phyloP scores from a whole-genome alignment of 768 basidiomycete genomes.

The Albatrellus ellisii region DNA sequence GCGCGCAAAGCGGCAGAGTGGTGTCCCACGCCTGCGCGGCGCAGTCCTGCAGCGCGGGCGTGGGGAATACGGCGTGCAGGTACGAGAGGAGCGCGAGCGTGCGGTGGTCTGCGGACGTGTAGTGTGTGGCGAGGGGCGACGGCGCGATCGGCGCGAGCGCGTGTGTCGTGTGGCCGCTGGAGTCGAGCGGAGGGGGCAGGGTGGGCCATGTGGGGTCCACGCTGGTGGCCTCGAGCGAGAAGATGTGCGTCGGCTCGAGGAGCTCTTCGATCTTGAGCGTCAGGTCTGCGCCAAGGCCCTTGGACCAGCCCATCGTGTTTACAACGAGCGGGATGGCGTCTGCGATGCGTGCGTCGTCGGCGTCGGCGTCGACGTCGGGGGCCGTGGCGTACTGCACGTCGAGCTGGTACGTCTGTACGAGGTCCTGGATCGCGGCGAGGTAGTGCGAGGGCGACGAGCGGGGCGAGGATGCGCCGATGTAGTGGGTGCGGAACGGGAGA shows the following conservation, averaged over 20 bases:
- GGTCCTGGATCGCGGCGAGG: constrained; percentile 48
- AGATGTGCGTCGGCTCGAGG: constrained; percentile 46
- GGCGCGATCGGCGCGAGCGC: constrained; percentile 34
- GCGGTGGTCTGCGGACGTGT: constrained; percentile 58
- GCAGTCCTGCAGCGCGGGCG: constrained; percentile 14
- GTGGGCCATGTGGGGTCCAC: background rate
- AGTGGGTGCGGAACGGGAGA: constrained; percentile 64
- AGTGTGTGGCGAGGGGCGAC: constrained; percentile 28
- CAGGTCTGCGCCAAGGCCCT: constrained; percentile 83
- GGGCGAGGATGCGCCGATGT: constrained; percentile 69
- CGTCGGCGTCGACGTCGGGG: constrained; percentile 17
- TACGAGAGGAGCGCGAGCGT: constrained; percentile 63
- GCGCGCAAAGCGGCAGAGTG: constrained; percentile 49
- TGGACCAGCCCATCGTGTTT: constrained; percentile 96
- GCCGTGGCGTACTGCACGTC: constrained; percentile 44
- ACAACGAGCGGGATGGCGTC: constrained; percentile 73
- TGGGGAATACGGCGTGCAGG: constrained; percentile 41
- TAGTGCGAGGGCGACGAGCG: constrained; percentile 68
- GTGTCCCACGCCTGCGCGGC: constrained; percentile 51
- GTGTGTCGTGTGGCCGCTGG: background rate
- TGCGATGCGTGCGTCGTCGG: constrained; percentile 26
- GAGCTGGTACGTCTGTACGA: constrained; percentile 53
- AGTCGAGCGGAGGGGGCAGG: background rate
- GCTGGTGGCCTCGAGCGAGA: constrained; percentile 26
- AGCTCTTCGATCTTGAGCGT: constrained; percentile 55